phyloP scores from a whole-genome alignment of 139 green algal species.

The Yamagishiella unicocca region DNA sequence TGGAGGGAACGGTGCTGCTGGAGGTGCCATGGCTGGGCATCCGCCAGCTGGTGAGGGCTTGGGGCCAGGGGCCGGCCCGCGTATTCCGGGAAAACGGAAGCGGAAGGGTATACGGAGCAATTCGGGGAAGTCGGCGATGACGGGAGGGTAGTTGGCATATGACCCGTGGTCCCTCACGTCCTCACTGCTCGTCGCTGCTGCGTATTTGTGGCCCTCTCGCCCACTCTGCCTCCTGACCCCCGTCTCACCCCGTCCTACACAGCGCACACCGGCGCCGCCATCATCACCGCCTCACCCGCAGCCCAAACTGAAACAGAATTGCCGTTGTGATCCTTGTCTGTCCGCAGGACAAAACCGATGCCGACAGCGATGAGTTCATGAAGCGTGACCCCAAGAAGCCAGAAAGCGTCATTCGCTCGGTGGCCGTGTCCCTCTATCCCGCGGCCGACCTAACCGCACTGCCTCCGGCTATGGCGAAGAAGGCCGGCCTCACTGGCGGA shows the following conservation, averaged over 20 bases:
- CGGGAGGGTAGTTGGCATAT: too few relatives aligned
- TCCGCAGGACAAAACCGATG: constrained; percentile 25
- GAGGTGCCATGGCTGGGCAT: constrained; percentile 50
- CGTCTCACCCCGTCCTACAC: not conserved
- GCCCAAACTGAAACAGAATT: too few relatives aligned
- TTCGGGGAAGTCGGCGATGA: too few relatives aligned
- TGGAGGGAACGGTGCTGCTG: constrained; percentile 39
- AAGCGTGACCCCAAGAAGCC: constrained; percentile 39
- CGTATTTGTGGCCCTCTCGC: not conserved
- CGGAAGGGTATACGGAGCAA: not conserved
- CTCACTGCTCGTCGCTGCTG: not conserved
- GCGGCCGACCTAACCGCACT: not conserved
- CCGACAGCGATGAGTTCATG: constrained; percentile 39
- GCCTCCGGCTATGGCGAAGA: not conserved
- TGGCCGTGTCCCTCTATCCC: constrained; percentile 20
- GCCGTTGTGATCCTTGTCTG: too few relatives aligned
- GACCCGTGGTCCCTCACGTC: not conserved
- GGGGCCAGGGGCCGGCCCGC: not conserved
- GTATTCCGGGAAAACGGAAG: not conserved
- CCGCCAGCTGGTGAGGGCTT: constrained; percentile 17
- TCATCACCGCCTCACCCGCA: too few relatives aligned
- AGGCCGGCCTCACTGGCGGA: not conserved
- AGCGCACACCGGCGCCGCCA: too few relatives aligned
- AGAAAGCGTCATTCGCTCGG: constrained; percentile 6
- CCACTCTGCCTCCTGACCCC: not conserved